Percentiles rank a stretch among this genome's conserved stretches.
These are phyloP conservation scores for Solanum rostratum DNA, from an alignment of 257 asterid species.

Conservation along the genomic window DNA sequence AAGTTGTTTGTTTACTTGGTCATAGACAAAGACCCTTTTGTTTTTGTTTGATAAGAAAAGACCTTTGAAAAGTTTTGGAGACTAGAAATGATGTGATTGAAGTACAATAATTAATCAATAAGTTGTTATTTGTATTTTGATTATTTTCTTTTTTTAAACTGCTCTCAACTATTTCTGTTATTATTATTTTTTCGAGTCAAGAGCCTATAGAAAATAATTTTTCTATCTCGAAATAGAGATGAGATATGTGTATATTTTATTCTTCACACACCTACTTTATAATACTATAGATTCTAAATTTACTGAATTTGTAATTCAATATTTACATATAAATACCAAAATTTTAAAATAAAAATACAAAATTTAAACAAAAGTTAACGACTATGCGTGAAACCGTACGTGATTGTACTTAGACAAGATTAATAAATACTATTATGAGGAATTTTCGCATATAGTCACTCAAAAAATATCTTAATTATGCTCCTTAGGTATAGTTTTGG, in stretches of 20 bases:
- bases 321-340: background rate
- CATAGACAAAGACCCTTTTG: background rate
- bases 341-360: background rate
- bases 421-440: background rate
- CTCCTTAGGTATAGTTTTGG: no score
- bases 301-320: background rate
- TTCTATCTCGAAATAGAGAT: background rate
- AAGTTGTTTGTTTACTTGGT: background rate
- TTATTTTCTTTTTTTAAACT: no score
- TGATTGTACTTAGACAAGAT: background rate
- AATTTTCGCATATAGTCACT: no score
- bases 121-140: background rate
- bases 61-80: background rate
- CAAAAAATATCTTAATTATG: no score
- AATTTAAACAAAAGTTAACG: background rate
- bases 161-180: background rate
- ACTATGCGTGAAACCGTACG: background rate
- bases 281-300: background rate
- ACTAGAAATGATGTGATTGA: background rate
- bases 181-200: background rate
- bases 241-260: rapidly evolving
- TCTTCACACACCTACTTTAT: background rate
- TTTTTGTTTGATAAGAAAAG: background rate
- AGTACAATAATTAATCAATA: background rate
- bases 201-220: rapidly evolving